Base-by-base conservation (phyloP, 345 rosid species). In the Lepidium africanum region DNA sequence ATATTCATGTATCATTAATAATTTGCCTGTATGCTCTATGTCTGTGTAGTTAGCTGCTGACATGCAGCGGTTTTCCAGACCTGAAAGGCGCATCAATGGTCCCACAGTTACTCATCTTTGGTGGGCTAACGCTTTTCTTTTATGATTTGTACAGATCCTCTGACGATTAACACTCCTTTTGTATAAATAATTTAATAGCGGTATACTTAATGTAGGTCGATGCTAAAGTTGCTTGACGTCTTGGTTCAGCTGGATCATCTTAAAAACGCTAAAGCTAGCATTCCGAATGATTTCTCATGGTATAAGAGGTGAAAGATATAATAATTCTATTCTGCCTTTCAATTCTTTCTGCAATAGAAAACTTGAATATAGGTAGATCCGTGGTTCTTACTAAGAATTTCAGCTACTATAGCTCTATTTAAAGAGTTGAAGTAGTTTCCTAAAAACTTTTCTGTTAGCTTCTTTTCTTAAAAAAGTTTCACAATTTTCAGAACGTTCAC, bases 281-380 rank as follows among this genome's bases (percentile, higher is more conserved):
- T 94, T 77, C 99, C 97, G 27, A 94, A 94, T 85, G 99, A 94
- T 81, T 94, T 94, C 76, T 87, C 99, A 70, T 94, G 99, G 99
- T 94, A 94, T 69, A 94, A 94, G 78, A 91, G 97, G 97, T 91
- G 84, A 35, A 75, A 5, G 2, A 57, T 38, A 36, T 32, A 17
- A 19, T 37, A 32, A 9, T 21, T 67, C 17, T 40, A 38, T 42
- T 8, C 15, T 40, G 16, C 53, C 32, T 75, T 32, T 49, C 12
- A 45, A 25, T 50, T 30, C 33, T 64, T 23, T 40, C 14, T 45
- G 17, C 60, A 65, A 27, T 55, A 35, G 16, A 49, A 21, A 46
- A 33, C 25, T 37, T 25, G 33, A 45, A 16, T 55, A 42, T 48
- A 15, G 50, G 57, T 69, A 25, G 30, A 57, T 27, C 12, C 8